Conservation (phyloP, 345 rosid genomes). For the Stellera chamaejasme region DNA sequence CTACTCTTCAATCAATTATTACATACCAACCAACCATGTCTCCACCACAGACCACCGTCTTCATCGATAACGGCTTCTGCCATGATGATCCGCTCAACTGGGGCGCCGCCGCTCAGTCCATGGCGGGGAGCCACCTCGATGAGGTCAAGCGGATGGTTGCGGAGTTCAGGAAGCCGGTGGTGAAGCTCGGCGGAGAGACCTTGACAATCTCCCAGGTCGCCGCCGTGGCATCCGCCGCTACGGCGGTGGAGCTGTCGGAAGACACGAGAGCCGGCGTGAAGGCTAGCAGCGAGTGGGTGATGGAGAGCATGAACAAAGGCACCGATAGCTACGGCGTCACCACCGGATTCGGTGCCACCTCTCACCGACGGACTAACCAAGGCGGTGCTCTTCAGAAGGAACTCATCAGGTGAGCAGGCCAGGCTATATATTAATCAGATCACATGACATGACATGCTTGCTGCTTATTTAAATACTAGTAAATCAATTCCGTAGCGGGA, state of each 20-base stretch:
- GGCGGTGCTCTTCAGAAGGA: conserved; percentile 66
- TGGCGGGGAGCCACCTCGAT: conserved; percentile 75
- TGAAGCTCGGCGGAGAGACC: conserved; percentile 68
- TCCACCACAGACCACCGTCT: conserved; percentile 1
- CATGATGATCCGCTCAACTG: conserved; percentile 59
- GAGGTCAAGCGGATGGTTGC: conserved; percentile 77
- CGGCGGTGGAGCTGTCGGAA: conserved; percentile 50
- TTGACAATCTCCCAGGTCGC: conserved; percentile 81
- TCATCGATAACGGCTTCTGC: neutral
- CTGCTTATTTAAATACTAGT: too few species aligned
- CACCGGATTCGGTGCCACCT: conserved; percentile 73
- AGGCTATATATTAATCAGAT: neutral
- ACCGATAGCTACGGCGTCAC: conserved; percentile 76
- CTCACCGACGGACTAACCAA: conserved; percentile 62
- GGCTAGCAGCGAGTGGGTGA: conserved; percentile 76
- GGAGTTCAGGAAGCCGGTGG: conserved; percentile 52
- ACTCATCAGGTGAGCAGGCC: conserved; percentile 49
- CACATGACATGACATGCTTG: too few species aligned
- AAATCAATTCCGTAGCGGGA: too few species aligned
- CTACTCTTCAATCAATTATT: too few species aligned
- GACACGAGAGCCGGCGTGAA: conserved; percentile 51
- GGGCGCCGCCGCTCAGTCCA: conserved; percentile 55
- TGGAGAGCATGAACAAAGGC: conserved; percentile 65
- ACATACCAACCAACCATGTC: conserved; percentile 12
- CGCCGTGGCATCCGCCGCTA: conserved; percentile 32